These are phyloP conservation scores for Paracamarosporium sp. DNA, from an alignment of 2,329 filamentous ascomycete genomes.

Conservation along the genomic window DNA sequence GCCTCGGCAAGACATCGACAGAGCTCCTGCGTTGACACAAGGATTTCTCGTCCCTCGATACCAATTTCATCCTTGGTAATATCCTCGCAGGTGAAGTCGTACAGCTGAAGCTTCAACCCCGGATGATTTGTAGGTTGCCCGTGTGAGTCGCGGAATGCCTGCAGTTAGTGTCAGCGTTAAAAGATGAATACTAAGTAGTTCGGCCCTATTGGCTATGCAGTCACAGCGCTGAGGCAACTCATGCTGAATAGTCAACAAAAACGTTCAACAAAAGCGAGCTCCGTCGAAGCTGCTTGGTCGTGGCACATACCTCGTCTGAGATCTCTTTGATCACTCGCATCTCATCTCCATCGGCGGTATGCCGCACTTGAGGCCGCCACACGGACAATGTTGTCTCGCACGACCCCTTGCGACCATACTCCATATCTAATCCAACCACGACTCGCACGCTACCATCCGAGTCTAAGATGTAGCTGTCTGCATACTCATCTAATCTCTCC, in stretches of 20 bases:
- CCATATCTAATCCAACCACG: conserved; percentile 24
- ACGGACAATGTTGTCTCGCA: conserved; percentile 17
- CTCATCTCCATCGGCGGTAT: conserved; percentile 13
- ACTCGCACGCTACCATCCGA: conserved; percentile 21
- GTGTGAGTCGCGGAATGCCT: conserved; percentile 26
- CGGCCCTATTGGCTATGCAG: too few relatives aligned
- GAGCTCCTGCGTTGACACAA: conserved; percentile 6
- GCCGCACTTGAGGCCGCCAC: conserved; percentile 15
- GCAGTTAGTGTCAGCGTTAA: conserved; percentile 11
- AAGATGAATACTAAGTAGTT: not conserved
- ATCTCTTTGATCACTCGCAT: conserved; percentile 10
- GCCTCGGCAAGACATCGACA: conserved; percentile 18
- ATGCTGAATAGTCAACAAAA: too few relatives aligned
- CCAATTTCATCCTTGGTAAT: conserved; percentile 2
- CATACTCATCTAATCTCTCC: conserved; percentile 15
- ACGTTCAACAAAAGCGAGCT: too few relatives aligned
- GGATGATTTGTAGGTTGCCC: conserved; percentile 9
- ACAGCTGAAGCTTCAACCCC: conserved; percentile 10
- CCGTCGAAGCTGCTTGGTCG: too few relatives aligned
- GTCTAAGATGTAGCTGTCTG: conserved; percentile 24
- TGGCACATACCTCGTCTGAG: conserved; percentile 15
- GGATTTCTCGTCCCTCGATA: conserved; percentile 4
- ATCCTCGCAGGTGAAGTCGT: conserved; percentile 30
- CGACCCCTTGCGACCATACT: conserved; percentile 18
- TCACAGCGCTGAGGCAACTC: too few relatives aligned